Evolutionary conservation across 306 rosid species (phyloP), one percentile per base, ranked within the genome.

Genomic region (Fragaria nilgerrensis): DNA sequence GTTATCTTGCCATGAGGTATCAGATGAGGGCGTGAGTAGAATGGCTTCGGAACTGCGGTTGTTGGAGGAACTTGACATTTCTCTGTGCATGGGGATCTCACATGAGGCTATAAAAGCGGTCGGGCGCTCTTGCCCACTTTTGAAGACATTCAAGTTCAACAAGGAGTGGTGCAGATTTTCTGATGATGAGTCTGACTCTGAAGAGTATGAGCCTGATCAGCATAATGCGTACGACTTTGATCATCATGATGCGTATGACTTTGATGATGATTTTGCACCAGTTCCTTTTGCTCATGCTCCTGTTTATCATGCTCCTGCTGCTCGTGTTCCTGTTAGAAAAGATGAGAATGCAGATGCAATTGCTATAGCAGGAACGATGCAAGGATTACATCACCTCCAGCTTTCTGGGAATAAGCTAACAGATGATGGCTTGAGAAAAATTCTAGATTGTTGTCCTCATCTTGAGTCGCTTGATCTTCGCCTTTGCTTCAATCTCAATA

Each of bases 401-500:
- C 88, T 89, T 75, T 32, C 82, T 36, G 90, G 92, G 75, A 87
- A 86, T 77, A 41, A 59, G 79, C 74, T 90, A 81, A 85, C 87
- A 36, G 75, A 92, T 77, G 75, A 37, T 41, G 91, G 96, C 50
- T 80, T 90, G 83, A 63, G 37, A 39, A 87, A 92, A 63, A 86
- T 93, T 83, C 88, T 93, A 27, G 83, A 84, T 32, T 85, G 82
- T 16, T 90, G 97, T 87, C 85, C 88, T 67, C 75, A 66, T 69
- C 90, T 93, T 29, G 90, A 86, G 86, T 87, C 87, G 61, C 94
- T 92, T 36, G 96, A 92, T 73, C 77, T 92, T 20, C 86, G 91
- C 4, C 73, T 15, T 3, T 90, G 97, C 77, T 85, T 79, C 77
- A 80, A 85, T 70, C 48, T 93, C 64, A 75, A 29, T n/a, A 58